Base-by-base conservation (phyloP, 2,329 filamentous ascomycete genomes). In the Paracorniculantispora psalliotae region DNA sequence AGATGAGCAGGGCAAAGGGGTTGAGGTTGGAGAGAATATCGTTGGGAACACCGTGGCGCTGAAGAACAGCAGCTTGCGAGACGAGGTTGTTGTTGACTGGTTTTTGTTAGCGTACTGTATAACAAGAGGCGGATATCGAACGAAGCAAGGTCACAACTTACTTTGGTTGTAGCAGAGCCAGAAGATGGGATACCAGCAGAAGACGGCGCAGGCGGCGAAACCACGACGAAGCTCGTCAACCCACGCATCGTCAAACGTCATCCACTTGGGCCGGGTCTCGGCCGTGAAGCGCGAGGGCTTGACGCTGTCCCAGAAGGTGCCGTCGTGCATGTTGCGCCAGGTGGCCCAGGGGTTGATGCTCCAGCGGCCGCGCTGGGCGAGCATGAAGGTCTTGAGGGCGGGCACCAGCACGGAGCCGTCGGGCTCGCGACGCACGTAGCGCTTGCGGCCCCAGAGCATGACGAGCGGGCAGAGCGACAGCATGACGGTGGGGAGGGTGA, bases 201-300 rank as follows among this genome's bases (percentile, higher is more conserved):
- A 92, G 7, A 91, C 88, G 46, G 82, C 77, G 69, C 87, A 89
- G 17, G 87, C 87, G 57, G 79, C 77, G 63, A 89, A 79, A 9
- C 88, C 88, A 73, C 89, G 85, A 46, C 79, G 78, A 28, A 91
- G 81, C 69, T 91, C 87, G 67, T 90, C 88, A 39, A 92, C 88
- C 88, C 88, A 92, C 21, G 82, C 82, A 64, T 92, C 89, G 63
- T 92, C 88, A 65, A 91, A 91, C 2, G 82, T 88, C 86, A 92
- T 92, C 87, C 87, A 91, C 1, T 65, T 64, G 0, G 85, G 88
- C 39, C 82, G 83, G 51, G 74, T 72, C 21, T 73, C 73, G 44
- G 79, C 75, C 23, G 77, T 76, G 41, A 89, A 80, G n/a, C 75
- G 74, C 63, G 83, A 88, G 1, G 88, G 89, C 77, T 90, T 90